Evolutionary conservation across 2,329 filamentous ascomycete genomes (phyloP), one percentile per base, ranked within the genome.

Genomic region (Ramularia endophylla): DNA sequence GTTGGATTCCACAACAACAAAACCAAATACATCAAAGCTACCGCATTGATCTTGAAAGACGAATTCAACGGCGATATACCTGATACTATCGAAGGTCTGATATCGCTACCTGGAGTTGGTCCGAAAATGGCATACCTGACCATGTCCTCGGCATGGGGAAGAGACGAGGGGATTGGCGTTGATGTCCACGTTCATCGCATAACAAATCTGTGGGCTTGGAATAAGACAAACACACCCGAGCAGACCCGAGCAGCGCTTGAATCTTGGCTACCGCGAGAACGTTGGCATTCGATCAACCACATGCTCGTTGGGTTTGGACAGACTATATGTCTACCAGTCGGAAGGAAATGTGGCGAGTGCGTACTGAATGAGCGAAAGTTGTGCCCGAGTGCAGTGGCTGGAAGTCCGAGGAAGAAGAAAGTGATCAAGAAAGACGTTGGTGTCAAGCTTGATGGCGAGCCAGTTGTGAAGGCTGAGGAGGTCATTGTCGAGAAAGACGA

Each of bases 1-100:
- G 88, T 95, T 29, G 89, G 89, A 18, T 95, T 95, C 62, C 89
- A 95, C 69, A 95, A 94, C 59, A 89, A 88, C 65, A 95, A 95
- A 69, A 80, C 51, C 72, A 54, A 53, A 25, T 85, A 79, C 61
- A 82, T 94, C 59, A 87, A 92, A 62, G 73, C 80, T 42, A 73
- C 84, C 1, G 87, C 87, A 3, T 67, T 74, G 22, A 81, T 94
- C 25, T 71, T 94, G 18, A 75, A 79, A 33, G 83, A 90, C 56
- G 63, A 78, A 39, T 86, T 78, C 65, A 61, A 70, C 44, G 78
- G 79, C 38, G 89, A 95, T 57, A 92, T 95, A 41, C 89, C 89
- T 1, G 73, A 82, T 47, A 85, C 83, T 0, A 79, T 90, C 38
- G 74, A 81, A 48, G 87, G 83, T 0, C 73, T 95, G 15, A 81